Evolutionary conservation across 148 eudicot species (phyloP), one percentile per base, ranked within the genome.

Genomic region (Spergularia bocconei): DNA sequence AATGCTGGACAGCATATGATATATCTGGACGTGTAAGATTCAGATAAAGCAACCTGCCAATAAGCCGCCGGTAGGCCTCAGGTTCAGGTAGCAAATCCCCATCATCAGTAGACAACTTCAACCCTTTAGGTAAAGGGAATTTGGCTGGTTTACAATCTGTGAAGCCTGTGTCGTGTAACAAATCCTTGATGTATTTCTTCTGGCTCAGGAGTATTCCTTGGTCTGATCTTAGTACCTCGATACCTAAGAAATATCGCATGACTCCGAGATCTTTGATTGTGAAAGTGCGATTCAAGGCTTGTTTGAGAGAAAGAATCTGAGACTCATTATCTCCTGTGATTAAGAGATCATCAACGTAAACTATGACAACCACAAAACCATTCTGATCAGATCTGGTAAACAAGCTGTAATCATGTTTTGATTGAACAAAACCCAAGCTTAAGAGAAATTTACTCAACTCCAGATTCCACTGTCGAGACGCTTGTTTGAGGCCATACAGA

Each of bases 51-150:
- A 29, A 29, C 36, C 2, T 29, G 4, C 48, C 70, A 2, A 65
- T 8, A 6, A 66, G 12, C 17, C 51, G 36, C 7, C 50, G 15
- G 5, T 66, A 66, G 6, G 19, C 7, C 19, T 66, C 70, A 66
- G 9, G 51, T 11, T 39, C 48, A 66, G 0, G 12, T 7, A 66
- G 21, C 1, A 17, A 5, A 17, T 66, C 70, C 20, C 70, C 19
- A 13, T 17, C 39, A 66, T 66, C 70, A 66, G 44, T n/a, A 29
- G 70, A 66, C 6, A 66, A 33, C 15, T 66, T 33, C 52, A 66
- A 6, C 5, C 70, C 70, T 15, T 4, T 66, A 11, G 17, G 51
- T 41, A 66, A 3, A 11, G 48, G 70, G 5, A 66, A 66, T 17
- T 33, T 6, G 0, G 48, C n/a, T 11, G 48, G 70, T 66, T 39